Percentiles rank a stretch among this genome's conserved stretches.
Evolutionary conservation across 257 asterid species (phyloP).

Genomic region (Salvia hispanica): DNA sequence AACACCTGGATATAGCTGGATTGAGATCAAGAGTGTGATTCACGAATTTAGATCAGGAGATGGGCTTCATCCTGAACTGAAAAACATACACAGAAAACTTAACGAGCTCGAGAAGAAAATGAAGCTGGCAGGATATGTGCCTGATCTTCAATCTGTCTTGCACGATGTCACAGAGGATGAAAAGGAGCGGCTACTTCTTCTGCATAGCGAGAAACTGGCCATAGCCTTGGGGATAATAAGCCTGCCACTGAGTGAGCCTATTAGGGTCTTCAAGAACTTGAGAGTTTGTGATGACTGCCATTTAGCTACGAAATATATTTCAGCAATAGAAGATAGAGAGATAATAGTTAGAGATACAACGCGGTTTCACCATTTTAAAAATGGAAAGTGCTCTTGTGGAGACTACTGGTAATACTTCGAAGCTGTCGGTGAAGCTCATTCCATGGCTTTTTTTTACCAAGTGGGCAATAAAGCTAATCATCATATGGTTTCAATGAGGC

Average conservation of each 20-base stretch:
- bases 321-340: conserved; percentile 14
- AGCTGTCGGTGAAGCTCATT: neutral
- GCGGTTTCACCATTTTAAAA: conserved; percentile 11
- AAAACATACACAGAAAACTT: conserved; percentile 6
- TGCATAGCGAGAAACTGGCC: conserved; percentile 13
- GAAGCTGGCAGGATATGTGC: conserved; percentile 6
- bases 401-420: neutral
- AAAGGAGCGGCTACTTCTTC: conserved; percentile 9
- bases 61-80: conserved; percentile 12
- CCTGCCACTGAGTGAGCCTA: neutral
- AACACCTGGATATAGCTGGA: conserved; percentile 17
- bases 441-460: too few relatives aligned
- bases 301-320: neutral
- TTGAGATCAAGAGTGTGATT: conserved; percentile 13
- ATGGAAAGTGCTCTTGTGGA: conserved; percentile 13
- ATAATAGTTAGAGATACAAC: conserved; percentile 3
- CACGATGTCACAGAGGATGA: conserved; percentile 6
- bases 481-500: too few relatives aligned
- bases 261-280: conserved; percentile 18
- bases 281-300: conserved; percentile 17
- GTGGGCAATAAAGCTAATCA: too few relatives aligned
- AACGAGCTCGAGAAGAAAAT: neutral
- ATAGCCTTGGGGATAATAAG: conserved; percentile 11
- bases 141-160: conserved; percentile 8
- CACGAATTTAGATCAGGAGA: conserved; percentile 17